Evolutionary conservation across 2,329 filamentous ascomycete genomes (phyloP), one percentile per base, ranked within the genome.

Genomic region (Colletotrichum sp.): DNA sequence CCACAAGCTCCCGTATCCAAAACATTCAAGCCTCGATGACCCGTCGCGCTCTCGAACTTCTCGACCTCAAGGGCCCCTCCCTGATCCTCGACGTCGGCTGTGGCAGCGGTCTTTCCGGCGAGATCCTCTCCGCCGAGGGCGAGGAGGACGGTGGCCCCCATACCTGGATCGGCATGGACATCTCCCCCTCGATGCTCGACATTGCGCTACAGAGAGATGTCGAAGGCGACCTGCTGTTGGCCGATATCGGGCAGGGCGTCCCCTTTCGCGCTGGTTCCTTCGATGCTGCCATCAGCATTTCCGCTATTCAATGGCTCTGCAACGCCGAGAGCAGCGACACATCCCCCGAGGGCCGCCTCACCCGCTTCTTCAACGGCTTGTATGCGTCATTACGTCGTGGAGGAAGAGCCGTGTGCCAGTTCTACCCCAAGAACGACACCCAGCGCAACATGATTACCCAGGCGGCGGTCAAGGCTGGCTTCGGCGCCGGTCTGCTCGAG

Each of bases 221-320:
- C 0, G 96, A 98, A 77, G 97, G 97, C 3, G 97, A 99, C 82
- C 86, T 99, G n/a, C 89, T 99, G 80, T 91, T 99, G 1, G 95
- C 96, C 5, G 97, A 99, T 82, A 98, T 98, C 67, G 97, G 97
- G 0, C 97, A 99, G 82, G 97, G 97, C 2, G 92, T 99, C 0
- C 97, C 97, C 0, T 99, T 99, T 84, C 93, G 97, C 18, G 92
- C 97, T 0, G 97, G 97, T 36, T 92, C 93, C 0, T 99, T 99
- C 82, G 97, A 99, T 83, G 97, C 96, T 0, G 97, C 97, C 26
- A 96, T 99, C 80, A 96, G 93, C 81, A 99, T 99, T 83, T 95
- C 93, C 79, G 97, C 97, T 1, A 94, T 99, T n/a, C 97, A 99
- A 85, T 99, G 97, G 97, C 89, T 99, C 34, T 99, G 97, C 85